Evolutionary conservation across 345 rosid species (phyloP).

Genomic region (Dipteronia dyeriana): DNA sequence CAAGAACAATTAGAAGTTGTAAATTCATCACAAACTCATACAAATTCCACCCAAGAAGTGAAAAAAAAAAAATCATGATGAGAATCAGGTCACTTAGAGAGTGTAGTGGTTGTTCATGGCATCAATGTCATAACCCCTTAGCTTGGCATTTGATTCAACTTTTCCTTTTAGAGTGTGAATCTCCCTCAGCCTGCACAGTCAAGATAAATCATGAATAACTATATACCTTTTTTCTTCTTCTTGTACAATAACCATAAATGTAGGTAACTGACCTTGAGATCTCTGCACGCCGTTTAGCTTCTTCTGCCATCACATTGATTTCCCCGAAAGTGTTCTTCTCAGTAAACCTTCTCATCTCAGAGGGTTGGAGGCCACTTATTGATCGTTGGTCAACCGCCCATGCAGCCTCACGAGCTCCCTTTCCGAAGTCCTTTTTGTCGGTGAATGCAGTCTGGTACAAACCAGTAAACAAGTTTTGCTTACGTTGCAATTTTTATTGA

Average conservation of each 20-base stretch:
- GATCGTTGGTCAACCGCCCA: constrained; percentile 51
- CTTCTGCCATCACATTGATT: constrained; percentile 47
- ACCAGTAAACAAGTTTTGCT: background rate
- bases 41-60: background rate
- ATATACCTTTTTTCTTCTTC: background rate
- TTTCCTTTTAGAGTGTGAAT: constrained; percentile 53
- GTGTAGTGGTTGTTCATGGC: constrained; percentile 44
- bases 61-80: background rate
- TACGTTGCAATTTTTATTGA: background rate
- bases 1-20: background rate
- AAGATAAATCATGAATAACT: background rate
- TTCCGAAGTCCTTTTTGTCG: constrained; percentile 42
- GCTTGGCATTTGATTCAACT: constrained; percentile 52
- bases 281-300: constrained; percentile 55
- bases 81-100: constrained; percentile 1
- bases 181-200: constrained; percentile 48
- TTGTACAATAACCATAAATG: no score
- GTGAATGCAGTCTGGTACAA: constrained; percentile 44
- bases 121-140: constrained; percentile 44
- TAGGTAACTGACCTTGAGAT: constrained; percentile 25
- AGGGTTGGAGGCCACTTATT: constrained; percentile 39
- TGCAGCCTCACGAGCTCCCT: constrained; percentile 47
- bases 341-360: constrained; percentile 13
- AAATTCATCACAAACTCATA: background rate
- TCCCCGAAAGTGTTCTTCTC: constrained; percentile 36